Evolutionary conservation across 129 eudicot genomes (phyloP).

Genomic region (Ambrosia artemisiifolia): DNA sequence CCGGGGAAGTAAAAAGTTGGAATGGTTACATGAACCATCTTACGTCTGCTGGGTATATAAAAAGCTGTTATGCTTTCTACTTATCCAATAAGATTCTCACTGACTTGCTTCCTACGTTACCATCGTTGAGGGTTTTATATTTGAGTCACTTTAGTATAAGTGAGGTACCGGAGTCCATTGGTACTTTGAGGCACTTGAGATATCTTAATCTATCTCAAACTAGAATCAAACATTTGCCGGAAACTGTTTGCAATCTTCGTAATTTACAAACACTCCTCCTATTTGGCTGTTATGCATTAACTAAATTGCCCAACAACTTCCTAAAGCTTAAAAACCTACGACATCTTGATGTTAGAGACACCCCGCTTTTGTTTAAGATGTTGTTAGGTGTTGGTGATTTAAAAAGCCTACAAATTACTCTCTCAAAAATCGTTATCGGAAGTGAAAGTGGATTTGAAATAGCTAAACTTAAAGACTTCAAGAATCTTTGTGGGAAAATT

Average conservation of each 20-base stretch:
- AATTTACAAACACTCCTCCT: not conserved
- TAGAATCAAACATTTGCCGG: not conserved
- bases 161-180: not conserved
- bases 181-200: not conserved
- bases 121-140: not conserved
- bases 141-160: not conserved
- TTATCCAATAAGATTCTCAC: not conserved
- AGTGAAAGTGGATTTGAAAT: constrained; percentile 11
- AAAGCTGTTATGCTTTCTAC: not conserved
- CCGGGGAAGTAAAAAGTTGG: not conserved
- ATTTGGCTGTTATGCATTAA: not conserved
- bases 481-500: constrained; percentile 23
- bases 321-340: not conserved
- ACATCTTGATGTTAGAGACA: constrained; percentile 4
- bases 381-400: constrained; percentile 8
- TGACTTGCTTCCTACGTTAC: not conserved
- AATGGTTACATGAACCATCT: not conserved
- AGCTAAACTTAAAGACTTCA: not conserved
- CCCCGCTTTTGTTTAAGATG: constrained; percentile 11
- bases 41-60: not conserved
- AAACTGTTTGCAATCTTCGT: not conserved
- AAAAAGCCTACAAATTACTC: constrained; percentile 20
- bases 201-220: not conserved
- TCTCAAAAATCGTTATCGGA: constrained; percentile 28
- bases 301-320: not conserved